Base-by-base conservation (phyloP, 1,284 basidiomycete species). In the Anthracocystis walkeri region DNA sequence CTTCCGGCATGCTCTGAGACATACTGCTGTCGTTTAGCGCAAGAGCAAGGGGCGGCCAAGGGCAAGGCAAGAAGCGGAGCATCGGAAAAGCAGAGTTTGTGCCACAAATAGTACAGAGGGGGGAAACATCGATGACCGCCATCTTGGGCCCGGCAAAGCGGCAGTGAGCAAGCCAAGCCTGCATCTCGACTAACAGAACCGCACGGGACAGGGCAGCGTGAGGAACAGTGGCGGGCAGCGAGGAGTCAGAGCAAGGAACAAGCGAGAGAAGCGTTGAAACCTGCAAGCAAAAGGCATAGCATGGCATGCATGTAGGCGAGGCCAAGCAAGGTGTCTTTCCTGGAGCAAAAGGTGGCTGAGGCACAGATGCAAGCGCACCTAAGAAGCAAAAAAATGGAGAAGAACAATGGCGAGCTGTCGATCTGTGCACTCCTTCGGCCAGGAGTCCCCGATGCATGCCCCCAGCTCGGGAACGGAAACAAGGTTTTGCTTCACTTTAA, bases 1-100 rank as follows among this genome's bases (percentile, higher is more conserved):
- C 29, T 12, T 44, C 21, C 45, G 58, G 67, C 67, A 70, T 61
- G 46, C 29, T 51, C 20, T 56, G 61, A 60, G 45, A 70, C 57
- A 51, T 8, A n/a, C 20, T 27, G 23, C 45, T 48, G 25, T 46
- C 45, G 45, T 48, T 49, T 49, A 31, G 48, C 27, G 48, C 29
- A 31, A 31, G 46, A 8, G 46, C 46, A 31, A 31, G 46, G 27
- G 46, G 46, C 27, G 46, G 29, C 18, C 11, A 31, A 29, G 18
- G 45, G 18, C 18, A 48, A 31, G 46, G 25, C 27, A 11, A 29
- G 46, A 5, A 25, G 25, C 23, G 27, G 18, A 48, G 46, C 27
- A 31, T n/a, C 48, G 31, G 48, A 31, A 31, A 31, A 31, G 25
- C 27, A 49, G 29, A n/a, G 45, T 46, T 46, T 29, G 4, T 33